Evolutionary conservation across 495 filamentous ascomycete genomes (phyloP).

Genomic region (Aspergillus coremiiformis): DNA sequence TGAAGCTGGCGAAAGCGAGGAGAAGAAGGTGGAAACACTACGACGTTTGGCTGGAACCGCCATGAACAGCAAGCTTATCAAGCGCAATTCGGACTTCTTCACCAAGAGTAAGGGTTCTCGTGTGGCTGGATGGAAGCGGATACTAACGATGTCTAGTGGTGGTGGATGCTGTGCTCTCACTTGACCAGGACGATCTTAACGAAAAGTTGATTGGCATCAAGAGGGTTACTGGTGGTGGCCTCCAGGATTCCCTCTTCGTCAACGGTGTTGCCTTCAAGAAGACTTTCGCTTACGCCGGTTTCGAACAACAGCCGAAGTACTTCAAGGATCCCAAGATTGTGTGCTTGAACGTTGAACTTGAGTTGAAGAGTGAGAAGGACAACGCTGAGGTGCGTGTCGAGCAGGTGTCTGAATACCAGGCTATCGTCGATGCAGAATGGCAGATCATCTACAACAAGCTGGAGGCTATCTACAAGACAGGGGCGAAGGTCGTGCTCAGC

Average conservation of each 20-base stretch:
- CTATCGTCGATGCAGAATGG: constrained; percentile 98
- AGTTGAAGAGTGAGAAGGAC: constrained; percentile 97
- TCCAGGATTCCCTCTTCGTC: constrained; percentile 94
- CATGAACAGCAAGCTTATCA: constrained; percentile 99
- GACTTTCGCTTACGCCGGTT: constrained; percentile 97
- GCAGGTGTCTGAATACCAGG: constrained; percentile 98
- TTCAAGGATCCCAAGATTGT: constrained; percentile 92
- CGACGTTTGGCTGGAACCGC: constrained; percentile 88
- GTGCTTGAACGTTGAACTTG: constrained; percentile 93
- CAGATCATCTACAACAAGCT: constrained; percentile 99
- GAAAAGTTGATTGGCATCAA: constrained; percentile 97
- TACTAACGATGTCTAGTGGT: constrained; percentile 60
- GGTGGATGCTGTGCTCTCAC: constrained; percentile 91
- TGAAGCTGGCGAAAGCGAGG: constrained; percentile 47
- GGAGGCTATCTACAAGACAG: constrained; percentile 84
- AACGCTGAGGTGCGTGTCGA: constrained; percentile 97
- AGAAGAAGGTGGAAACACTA: constrained; percentile 83
- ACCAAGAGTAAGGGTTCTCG: constrained; percentile 68
- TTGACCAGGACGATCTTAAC: constrained; percentile 95
- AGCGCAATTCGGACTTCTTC: constrained; percentile 94
- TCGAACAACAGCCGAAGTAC: constrained; percentile 96
- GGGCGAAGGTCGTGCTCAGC: constrained; percentile 92
- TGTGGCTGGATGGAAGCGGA: constrained; percentile 2
- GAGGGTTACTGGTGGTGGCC: constrained; percentile 92
- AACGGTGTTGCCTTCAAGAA: constrained; percentile 99